Conservation (phyloP, 129 eudicot species). For the sunflower (Helianthus annuus) region HanXRQr2.0-SUNRISE NC_035448.2:53303069-53303568, state of each 20-base stretch:
- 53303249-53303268: background rate
- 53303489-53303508: constrained; percentile 20
- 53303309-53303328: constrained; percentile 27
- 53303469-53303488: constrained; percentile 43
- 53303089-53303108: background rate
- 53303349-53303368: constrained; percentile 30
- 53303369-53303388: constrained; percentile 33
- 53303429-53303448: constrained; percentile 34
- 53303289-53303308: constrained; percentile 21
- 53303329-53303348: constrained; percentile 31
- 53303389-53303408: constrained; percentile 26
- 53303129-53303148: background rate
- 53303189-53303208: background rate
- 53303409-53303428: constrained; percentile 36
- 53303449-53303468: constrained; percentile 24
- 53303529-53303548: background rate
- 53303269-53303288: constrained; percentile 12
- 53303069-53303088: background rate
- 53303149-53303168: background rate
- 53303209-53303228: background rate
- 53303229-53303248: background rate
- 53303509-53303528: constrained; percentile 4
- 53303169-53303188: no score
- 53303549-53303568: background rate
- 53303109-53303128: background rate